Evolutionary conservation across 2,329 filamentous ascomycete genomes (phyloP).

Genomic region (Cryphonectria japonica): DNA sequence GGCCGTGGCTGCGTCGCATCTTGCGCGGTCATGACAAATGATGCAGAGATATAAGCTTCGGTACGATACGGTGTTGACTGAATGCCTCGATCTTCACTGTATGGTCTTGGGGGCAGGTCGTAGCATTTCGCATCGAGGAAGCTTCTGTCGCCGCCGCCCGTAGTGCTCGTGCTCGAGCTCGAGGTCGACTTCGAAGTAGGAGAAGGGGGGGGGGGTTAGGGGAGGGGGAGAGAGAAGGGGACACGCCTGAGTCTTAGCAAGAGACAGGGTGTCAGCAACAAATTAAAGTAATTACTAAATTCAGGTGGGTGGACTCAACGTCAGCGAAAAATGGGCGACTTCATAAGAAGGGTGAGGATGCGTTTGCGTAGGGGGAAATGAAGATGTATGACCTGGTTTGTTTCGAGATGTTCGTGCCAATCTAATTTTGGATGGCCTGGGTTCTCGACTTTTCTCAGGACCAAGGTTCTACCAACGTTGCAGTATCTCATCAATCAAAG

Average conservation of each 20-base stretch:
- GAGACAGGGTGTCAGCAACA: constrained; percentile 10
- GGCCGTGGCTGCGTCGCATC: constrained; percentile 24
- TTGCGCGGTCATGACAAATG: constrained; percentile 28
- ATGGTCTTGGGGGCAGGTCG: constrained; percentile 15
- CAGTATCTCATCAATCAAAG: background rate
- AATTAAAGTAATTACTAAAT: background rate
- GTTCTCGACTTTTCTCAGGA: background rate
- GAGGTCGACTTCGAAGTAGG: background rate
- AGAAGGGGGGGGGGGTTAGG: background rate
- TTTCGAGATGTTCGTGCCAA: constrained; percentile 19
- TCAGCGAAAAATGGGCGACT: background rate
- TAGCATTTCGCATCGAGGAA: constrained; percentile 26
- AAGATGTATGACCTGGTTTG: constrained; percentile 15
- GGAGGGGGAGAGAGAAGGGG: background rate
- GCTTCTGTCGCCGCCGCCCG: constrained; percentile 12
- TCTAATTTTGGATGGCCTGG: constrained; percentile 12
- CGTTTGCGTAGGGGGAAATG: constrained; percentile 5
- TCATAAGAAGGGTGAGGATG: background rate
- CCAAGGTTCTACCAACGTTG: background rate
- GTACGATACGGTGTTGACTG: constrained; percentile 20
- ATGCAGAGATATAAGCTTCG: constrained; percentile 19
- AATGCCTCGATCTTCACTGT: constrained; percentile 14
- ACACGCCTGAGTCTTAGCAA: background rate
- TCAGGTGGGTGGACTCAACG: background rate
- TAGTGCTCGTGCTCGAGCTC: constrained; percentile 4